Evolutionary conservation across 768 basidiomycete genomes (phyloP).

Genomic region (Hypsizygus marmoreus): DNA sequence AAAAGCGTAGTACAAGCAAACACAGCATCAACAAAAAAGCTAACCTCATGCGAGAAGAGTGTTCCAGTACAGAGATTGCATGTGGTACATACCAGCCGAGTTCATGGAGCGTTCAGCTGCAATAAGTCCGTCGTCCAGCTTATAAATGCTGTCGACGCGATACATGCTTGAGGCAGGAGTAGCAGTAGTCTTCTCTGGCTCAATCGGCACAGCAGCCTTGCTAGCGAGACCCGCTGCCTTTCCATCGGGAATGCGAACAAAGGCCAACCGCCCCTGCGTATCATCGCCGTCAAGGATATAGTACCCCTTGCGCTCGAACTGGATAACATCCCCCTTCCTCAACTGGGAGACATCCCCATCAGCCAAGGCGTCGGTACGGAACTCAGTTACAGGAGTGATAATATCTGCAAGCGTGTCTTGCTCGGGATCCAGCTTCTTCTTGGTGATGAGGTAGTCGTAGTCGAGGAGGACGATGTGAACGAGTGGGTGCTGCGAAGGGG

Average conservation of each 20-base stretch:
- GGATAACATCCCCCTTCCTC: conserved; percentile 85
- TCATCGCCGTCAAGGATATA: conserved; percentile 79
- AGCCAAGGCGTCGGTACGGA: conserved; percentile 78
- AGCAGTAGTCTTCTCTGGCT: no score
- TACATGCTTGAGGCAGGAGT: no score
- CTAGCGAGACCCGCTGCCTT: conserved; percentile 77
- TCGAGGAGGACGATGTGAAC: conserved; percentile 78
- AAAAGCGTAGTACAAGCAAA: no score
- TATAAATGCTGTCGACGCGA: no score
- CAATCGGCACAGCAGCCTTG: no score
- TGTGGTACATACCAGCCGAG: no score
- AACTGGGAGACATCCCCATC: conserved; percentile 82
- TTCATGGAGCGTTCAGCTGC: no score
- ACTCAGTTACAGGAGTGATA: conserved; percentile 87
- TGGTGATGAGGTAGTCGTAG: conserved; percentile 98
- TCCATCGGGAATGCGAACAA: conserved; percentile 94
- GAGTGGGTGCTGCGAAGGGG: conserved; percentile 51
- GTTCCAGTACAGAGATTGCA: no score
- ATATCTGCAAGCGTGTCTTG: conserved; percentile 82
- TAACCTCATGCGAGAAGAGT: no score
- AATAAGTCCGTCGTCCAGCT: no score
- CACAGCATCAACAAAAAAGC: no score
- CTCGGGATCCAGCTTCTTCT: conserved; percentile 99
- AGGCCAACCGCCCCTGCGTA: conserved; percentile 68
- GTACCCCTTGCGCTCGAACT: conserved; percentile 98